Evolutionary conservation across 163 green algal species (phyloP).

Genomic region (Scenedesmus sp.): DNA sequence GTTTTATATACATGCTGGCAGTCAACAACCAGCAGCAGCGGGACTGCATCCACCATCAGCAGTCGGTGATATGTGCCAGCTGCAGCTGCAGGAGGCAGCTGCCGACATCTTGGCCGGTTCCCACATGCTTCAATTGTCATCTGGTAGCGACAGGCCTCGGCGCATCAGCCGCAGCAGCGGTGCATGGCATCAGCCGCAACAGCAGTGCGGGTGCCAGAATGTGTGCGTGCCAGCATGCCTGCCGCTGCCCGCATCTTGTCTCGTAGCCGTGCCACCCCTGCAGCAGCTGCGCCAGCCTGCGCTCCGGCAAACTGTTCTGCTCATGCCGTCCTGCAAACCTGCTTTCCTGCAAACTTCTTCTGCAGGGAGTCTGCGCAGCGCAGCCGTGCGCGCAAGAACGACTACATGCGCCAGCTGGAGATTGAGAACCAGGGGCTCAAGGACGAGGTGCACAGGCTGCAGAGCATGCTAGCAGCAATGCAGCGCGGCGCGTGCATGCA

Average conservation of each 20-base stretch:
- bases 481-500: constrained; percentile 21
- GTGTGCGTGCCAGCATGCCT: neutral
- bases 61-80: too few species aligned
- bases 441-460: constrained; percentile 54
- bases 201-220: neutral
- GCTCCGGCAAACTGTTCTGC: neutral
- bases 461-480: constrained; percentile 4
- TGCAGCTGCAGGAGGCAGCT: too few species aligned
- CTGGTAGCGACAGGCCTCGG: too few species aligned
- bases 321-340: neutral
- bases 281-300: too few species aligned
- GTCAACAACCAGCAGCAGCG: too few species aligned
- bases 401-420: constrained; percentile 72
- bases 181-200: neutral
- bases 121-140: too few species aligned
- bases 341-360: neutral
- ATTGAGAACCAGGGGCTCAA: constrained; percentile 68
- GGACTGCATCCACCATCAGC: too few species aligned
- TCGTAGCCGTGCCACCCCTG: too few species aligned
- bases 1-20: too few species aligned
- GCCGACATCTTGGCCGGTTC: too few species aligned
- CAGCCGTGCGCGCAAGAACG: constrained; percentile 65
- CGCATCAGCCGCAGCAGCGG: too few species aligned
- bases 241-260: neutral
- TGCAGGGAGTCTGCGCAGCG: constrained; percentile 69